Percentiles rank a stretch among this genome's conserved stretches.
Evolutionary conservation across 768 basidiomycete genomes (phyloP).

Genomic region (Leccinum ochraceum): DNA sequence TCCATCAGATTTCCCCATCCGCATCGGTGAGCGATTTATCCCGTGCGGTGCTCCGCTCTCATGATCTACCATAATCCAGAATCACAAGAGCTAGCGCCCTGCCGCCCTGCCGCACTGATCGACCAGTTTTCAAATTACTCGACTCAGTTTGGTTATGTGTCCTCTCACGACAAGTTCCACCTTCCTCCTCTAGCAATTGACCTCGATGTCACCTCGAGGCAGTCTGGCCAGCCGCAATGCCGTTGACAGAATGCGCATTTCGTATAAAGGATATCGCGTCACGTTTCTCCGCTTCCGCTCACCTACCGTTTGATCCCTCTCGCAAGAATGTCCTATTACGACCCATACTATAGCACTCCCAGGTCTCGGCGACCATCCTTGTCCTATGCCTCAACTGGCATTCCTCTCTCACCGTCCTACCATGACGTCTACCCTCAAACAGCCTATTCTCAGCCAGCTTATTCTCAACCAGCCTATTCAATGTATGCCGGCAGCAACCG

Average conservation of each 20-base stretch:
- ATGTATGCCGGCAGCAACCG: conserved; percentile 42
- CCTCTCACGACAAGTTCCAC: conserved; percentile 14
- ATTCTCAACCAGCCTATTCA: conserved; percentile 39
- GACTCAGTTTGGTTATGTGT: conserved; percentile 15
- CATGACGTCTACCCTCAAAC: conserved; percentile 28
- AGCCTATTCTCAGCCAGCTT: too few relatives aligned
- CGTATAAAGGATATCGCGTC: conserved; percentile 26
- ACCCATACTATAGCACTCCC: conserved; percentile 36
- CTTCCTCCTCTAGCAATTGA: conserved; percentile 13
- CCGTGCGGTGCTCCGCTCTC: conserved; percentile 26
- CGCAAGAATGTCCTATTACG: conserved; percentile 45
- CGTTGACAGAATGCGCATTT: conserved; percentile 13
- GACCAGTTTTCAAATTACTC: conserved; percentile 25
- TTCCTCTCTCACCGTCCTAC: conserved; percentile 43
- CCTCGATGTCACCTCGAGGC: conserved; percentile 36
- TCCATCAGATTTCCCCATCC: neutral
- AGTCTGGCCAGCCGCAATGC: conserved; percentile 16
- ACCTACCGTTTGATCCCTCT: conserved; percentile 5
- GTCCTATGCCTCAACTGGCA: conserved; percentile 32
- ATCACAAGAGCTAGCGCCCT: conserved; percentile 1
- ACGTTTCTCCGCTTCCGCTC: conserved; percentile 3
- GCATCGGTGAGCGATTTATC: neutral
- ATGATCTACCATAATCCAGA: conserved; percentile 6
- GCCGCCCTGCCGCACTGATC: conserved; percentile 11
- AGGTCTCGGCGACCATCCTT: conserved; percentile 36